A percentile compares a stretch with the other conserved stretches of the same genome.
Conservation (phyloP, 108 stramenopile species). For the Discostella stelligeroides region DNA sequence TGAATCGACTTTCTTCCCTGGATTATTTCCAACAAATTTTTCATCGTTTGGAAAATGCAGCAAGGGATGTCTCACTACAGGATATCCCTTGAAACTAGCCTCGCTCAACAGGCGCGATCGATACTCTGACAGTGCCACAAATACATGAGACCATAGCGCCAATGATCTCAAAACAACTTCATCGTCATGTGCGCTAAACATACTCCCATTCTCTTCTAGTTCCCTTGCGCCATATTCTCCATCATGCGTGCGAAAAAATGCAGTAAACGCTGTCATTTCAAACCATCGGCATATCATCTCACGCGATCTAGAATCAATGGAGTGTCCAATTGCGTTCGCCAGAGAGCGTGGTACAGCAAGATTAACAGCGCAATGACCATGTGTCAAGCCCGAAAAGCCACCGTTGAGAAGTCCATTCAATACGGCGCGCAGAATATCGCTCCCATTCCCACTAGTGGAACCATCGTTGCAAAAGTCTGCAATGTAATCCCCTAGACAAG, state of each 20-base stretch:
- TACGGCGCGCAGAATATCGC: constrained; percentile 22
- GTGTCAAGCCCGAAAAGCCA: constrained; percentile 51
- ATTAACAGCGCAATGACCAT: constrained; percentile 54
- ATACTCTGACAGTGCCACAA: constrained; percentile 48
- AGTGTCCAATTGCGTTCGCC: neutral
- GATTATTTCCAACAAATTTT: constrained; percentile 12
- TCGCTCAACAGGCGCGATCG: constrained; percentile 46
- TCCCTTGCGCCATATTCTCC: constrained; percentile 19
- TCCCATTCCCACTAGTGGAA: constrained; percentile 5
- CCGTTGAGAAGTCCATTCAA: constrained; percentile 51
- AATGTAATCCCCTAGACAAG: constrained; percentile 46
- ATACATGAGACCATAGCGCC: constrained; percentile 44
- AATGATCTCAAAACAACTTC: constrained; percentile 35
- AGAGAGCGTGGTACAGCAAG: constrained; percentile 23
- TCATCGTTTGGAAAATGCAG: constrained; percentile 51
- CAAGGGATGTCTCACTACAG: constrained; percentile 57
- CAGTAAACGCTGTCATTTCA: constrained; percentile 56
- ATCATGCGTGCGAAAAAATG: constrained; percentile 56
- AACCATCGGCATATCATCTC: constrained; percentile 61
- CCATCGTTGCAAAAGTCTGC: constrained; percentile 34
- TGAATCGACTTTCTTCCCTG: neutral
- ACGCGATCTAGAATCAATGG: constrained; percentile 24
- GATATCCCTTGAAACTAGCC: constrained; percentile 49
- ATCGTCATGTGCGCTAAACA: constrained; percentile 41
- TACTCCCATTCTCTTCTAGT: neutral